Evolutionary conservation across 2,329 filamentous ascomycete species (phyloP).

Genomic region (Cryphonectria radicalis): DNA sequence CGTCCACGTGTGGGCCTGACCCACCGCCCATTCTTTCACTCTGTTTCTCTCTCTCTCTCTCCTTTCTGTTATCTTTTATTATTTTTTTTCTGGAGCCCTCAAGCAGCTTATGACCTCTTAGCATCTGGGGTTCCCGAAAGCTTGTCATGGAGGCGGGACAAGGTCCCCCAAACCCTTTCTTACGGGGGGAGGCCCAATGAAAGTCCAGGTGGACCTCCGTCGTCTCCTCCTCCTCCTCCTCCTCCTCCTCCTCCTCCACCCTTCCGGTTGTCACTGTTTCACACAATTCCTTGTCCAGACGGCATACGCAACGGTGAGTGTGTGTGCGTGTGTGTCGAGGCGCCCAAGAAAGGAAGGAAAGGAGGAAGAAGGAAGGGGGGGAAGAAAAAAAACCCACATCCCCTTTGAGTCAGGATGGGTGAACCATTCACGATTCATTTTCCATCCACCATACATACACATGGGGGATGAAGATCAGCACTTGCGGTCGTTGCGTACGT

Average conservation of each 20-base stretch:
- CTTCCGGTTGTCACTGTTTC: background rate
- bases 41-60: background rate
- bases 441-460: background rate
- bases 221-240: too few relatives aligned
- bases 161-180: background rate
- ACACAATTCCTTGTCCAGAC: constrained; percentile 9
- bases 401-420: too few relatives aligned
- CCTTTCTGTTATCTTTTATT: background rate
- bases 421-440: too few relatives aligned
- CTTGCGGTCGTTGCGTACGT: background rate
- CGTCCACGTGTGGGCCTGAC: too few relatives aligned
- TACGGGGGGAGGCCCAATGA: background rate
- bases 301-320: background rate
- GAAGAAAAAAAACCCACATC: background rate
- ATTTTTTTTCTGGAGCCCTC: background rate
- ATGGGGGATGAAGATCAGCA: background rate
- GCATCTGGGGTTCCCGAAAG: background rate
- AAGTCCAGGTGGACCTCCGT: background rate
- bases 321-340: background rate
- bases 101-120: background rate
- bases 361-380: too few relatives aligned
- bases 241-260: background rate
- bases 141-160: background rate
- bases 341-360: background rate
- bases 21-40: background rate